These are phyloP conservation scores for Rhizoctonia solani DNA, from an alignment of 1,284 basidiomycete genomes.

Conservation along the genomic window DNA sequence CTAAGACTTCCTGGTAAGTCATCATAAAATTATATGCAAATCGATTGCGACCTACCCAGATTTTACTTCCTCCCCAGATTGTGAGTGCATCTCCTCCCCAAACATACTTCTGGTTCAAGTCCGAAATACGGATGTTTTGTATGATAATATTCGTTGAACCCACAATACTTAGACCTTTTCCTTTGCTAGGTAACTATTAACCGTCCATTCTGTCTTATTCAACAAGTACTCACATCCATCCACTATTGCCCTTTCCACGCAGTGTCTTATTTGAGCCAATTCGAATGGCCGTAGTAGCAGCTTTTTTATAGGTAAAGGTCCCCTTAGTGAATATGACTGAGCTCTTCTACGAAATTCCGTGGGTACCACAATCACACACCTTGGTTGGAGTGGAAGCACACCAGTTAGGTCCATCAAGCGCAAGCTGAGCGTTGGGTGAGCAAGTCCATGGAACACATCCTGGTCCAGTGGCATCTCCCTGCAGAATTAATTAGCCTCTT, in stretches of 20 bases:
- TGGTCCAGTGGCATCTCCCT: constrained; percentile 36
- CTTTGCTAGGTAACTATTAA: constrained; percentile 37
- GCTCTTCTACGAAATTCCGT: not conserved
- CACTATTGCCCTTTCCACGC: constrained; percentile 42
- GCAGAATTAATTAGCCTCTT: too few relatives aligned
- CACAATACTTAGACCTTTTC: constrained; percentile 44
- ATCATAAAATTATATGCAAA: too few relatives aligned
- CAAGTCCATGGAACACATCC: constrained; percentile 45
- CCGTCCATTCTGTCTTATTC: not conserved
- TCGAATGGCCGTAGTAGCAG: not conserved
- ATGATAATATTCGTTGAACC: constrained; percentile 46
- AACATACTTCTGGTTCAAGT: constrained; percentile 41
- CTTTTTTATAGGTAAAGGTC: not conserved
- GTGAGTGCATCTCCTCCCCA: constrained; percentile 43
- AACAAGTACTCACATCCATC: constrained; percentile 24
- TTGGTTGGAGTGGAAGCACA: not conserved
- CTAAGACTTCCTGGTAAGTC: not conserved
- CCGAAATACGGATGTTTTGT: constrained; percentile 43
- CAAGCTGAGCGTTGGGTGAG: constrained; percentile 44
- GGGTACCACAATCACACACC: not conserved
- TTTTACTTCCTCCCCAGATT: constrained; percentile 37
- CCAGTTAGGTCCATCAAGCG: constrained; percentile 40
- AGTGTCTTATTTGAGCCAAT: constrained; percentile 40
- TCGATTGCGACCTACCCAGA: constrained; percentile 41
- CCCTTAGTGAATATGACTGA: not conserved